Evolutionary conservation across 2,329 filamentous ascomycete species (phyloP).

Genomic region (Phoma sp.): DNA sequence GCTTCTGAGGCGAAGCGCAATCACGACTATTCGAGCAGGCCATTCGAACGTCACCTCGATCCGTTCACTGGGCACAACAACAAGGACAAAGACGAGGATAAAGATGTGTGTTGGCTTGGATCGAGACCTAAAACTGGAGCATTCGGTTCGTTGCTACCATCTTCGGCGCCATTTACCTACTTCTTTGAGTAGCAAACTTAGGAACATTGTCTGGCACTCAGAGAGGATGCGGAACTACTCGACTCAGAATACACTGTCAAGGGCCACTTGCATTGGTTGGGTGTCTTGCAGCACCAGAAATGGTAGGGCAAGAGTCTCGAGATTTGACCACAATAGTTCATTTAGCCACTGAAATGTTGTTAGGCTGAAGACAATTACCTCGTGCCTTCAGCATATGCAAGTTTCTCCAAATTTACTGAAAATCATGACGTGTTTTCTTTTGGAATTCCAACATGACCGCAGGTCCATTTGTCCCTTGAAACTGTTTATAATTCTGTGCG

Average conservation of each 20-base stretch:
- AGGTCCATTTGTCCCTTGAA: neutral
- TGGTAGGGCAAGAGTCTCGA: slow-evolving; percentile 67
- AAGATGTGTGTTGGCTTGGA: slow-evolving; percentile 33
- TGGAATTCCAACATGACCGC: too few species aligned
- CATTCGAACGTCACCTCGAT: slow-evolving; percentile 36
- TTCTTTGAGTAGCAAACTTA: slow-evolving; percentile 21
- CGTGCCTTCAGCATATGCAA: neutral
- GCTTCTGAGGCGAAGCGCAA: slow-evolving; percentile 8
- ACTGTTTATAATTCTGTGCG: neutral
- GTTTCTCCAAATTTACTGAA: neutral
- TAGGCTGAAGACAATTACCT: neutral
- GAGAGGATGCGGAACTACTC: slow-evolving; percentile 48
- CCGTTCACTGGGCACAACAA: neutral
- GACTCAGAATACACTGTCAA: slow-evolving; percentile 69
- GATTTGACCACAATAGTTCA: neutral
- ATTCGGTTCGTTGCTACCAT: neutral
- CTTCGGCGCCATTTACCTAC: neutral
- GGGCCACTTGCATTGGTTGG: slow-evolving; percentile 71
- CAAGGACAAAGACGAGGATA: slow-evolving; percentile 23
- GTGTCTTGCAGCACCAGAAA: slow-evolving; percentile 74
- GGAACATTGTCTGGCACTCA: slow-evolving; percentile 29
- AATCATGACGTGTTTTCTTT: neutral
- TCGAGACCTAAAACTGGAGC: slow-evolving; percentile 28
- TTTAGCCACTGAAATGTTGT: neutral
- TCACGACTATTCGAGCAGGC: slow-evolving; percentile 15